Evolutionary conservation across 495 filamentous ascomycete genomes (phyloP).

Genomic region (Gamarada debralockiae): DNA sequence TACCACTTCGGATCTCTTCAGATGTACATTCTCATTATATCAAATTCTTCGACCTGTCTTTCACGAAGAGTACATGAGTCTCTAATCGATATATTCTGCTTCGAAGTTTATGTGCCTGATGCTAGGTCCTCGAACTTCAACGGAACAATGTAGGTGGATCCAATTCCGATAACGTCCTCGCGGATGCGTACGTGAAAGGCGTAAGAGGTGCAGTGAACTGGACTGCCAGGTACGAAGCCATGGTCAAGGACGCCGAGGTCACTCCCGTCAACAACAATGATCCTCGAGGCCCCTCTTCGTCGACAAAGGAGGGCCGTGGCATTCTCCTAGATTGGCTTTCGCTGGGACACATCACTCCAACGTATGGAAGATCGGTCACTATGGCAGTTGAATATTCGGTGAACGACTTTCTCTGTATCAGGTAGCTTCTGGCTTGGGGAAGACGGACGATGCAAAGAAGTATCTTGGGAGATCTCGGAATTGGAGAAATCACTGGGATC

Average conservation of each 20-base stretch:
- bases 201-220: conserved; percentile 59
- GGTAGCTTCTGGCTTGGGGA: conserved; percentile 57
- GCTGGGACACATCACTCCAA: conserved; percentile 62
- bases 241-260: conserved; percentile 67
- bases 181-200: conserved; percentile 71
- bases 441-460: conserved; percentile 45
- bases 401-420: conserved; percentile 65
- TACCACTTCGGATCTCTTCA: no score
- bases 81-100: conserved; percentile 68
- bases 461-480: conserved; percentile 63
- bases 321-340: conserved; percentile 66
- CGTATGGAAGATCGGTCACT: conserved; percentile 50
- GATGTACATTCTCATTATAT: no score
- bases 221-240: conserved; percentile 61
- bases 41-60: no score
- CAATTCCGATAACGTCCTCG: conserved; percentile 69
- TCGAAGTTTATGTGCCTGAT: conserved; percentile 65
- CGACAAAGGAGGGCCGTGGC: conserved; percentile 66
- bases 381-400: conserved; percentile 63
- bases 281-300: conserved; percentile 53
- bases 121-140: conserved; percentile 66
- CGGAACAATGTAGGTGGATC: conserved; percentile 65
- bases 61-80: no score
- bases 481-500: conserved; percentile 73
- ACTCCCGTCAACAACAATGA: conserved; percentile 57